Evolutionary conservation across 2,329 filamentous ascomycete species (phyloP).

Genomic region (Chrysoporthe cubensis): DNA sequence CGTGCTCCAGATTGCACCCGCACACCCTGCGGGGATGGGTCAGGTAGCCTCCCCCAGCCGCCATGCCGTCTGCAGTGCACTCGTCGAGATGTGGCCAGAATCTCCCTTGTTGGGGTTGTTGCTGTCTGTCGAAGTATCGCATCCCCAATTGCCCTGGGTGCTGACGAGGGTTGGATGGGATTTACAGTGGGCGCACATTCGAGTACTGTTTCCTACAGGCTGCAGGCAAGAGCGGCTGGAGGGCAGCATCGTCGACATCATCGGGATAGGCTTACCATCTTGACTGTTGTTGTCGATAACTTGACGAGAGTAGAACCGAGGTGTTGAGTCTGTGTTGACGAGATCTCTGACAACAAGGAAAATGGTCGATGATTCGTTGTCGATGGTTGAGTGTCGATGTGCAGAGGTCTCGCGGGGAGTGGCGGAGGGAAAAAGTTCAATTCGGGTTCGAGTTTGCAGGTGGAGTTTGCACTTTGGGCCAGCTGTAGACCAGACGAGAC

Average conservation of each 20-base stretch:
- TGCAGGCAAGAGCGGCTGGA: conserved; percentile 14
- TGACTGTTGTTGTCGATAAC: conserved; percentile 57
- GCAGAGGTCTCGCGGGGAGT: conserved; percentile 29
- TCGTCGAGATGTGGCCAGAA: neutral
- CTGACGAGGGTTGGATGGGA: conserved; percentile 11
- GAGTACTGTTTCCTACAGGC: conserved; percentile 18
- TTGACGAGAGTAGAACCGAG: conserved; percentile 47
- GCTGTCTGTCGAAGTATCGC: neutral
- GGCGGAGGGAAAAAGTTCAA: conserved; percentile 50
- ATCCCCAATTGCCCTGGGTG: neutral
- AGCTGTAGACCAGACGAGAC: conserved; percentile 1
- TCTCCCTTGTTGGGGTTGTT: conserved; percentile 22
- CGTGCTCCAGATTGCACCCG: conserved; percentile 7
- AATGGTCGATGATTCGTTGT: conserved; percentile 36
- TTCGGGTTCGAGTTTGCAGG: conserved; percentile 22
- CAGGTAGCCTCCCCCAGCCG: neutral
- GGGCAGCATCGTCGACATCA: conserved; percentile 19
- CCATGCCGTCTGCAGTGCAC: neutral
- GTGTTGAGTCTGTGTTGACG: conserved; percentile 52
- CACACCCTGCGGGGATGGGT: neutral
- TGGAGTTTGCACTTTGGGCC: conserved; percentile 16
- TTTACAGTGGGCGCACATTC: conserved; percentile 19
- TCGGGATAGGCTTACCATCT: conserved; percentile 64
- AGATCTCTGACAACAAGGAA: conserved; percentile 54
- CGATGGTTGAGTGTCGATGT: conserved; percentile 26